A percentile compares a stretch with the other conserved stretches of the same genome.
Conservation (phyloP, 148 eudicot genomes). For the Cornus florida region DNA sequence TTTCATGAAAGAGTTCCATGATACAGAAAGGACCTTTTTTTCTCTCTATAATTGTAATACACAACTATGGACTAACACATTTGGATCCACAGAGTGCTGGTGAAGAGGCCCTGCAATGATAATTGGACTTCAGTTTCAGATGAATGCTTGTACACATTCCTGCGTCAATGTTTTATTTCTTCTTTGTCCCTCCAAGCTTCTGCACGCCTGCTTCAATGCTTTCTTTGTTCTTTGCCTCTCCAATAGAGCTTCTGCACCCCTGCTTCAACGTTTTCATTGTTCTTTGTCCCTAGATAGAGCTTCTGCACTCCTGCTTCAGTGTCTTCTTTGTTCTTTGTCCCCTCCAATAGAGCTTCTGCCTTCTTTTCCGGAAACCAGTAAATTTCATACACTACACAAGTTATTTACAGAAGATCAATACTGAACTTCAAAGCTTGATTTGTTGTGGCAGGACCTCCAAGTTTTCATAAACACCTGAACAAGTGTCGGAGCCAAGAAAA, state of each 20-base stretch:
- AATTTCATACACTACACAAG: not conserved
- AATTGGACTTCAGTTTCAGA: not conserved
- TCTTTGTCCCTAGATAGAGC: not conserved
- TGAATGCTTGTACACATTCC: not conserved
- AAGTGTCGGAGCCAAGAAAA: not conserved
- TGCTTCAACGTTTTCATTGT: not conserved
- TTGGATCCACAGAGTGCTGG: not conserved
- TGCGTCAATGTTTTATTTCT: not conserved
- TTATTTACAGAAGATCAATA: not conserved
- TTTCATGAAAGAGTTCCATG: not conserved
- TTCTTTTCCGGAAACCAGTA: not conserved
- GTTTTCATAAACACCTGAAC: slow-evolving; percentile 7
- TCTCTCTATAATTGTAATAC: not conserved
- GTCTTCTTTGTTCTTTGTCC: not conserved
- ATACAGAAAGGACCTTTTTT: too few species aligned
- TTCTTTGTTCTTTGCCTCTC: not conserved
- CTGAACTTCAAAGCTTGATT: not conserved
- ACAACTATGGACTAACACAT: not conserved
- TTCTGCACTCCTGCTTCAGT: not conserved
- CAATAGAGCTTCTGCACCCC: too few species aligned
- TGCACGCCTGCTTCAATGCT: not conserved
- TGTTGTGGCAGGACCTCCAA: not conserved
- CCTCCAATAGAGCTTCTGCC: not conserved
- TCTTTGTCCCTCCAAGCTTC: not conserved
- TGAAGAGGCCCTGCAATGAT: not conserved